Evolutionary conservation across 345 rosid species (phyloP).

Genomic region (Nasturtium officinale): DNA sequence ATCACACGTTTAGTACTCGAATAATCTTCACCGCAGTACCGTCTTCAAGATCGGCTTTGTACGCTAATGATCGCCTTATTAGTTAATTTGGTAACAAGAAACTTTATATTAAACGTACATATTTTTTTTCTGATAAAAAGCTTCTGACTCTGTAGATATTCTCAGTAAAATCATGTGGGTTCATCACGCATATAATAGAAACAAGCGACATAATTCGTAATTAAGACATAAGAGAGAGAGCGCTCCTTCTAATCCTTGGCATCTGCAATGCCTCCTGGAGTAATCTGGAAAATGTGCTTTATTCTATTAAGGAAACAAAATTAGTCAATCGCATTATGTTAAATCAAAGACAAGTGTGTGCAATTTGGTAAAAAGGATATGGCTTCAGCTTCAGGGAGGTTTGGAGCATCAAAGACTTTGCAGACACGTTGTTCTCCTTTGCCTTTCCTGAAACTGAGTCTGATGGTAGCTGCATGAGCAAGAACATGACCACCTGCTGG

Average conservation of each 20-base stretch:
- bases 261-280: conserved; percentile 85
- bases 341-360: conserved; percentile 1
- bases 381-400: conserved; percentile 89
- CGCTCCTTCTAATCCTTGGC: conserved; percentile 62
- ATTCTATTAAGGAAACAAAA: conserved; percentile 48
- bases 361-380: conserved; percentile 61
- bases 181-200: background rate
- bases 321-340: conserved; percentile 15
- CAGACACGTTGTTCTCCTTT: conserved; percentile 88
- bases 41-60: too few species aligned
- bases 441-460: conserved; percentile 92
- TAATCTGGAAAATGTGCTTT: conserved; percentile 69
- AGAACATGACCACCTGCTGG: conserved; percentile 94
- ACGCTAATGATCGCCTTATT: too few species aligned
- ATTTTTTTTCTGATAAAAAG: too few species aligned
- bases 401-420: conserved; percentile 95
- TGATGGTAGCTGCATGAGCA: conserved; percentile 81
- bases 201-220: conserved; percentile 8
- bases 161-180: conserved; percentile 6
- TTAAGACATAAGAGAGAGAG: background rate
- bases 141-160: too few species aligned
- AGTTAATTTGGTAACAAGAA: too few species aligned
- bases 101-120: too few species aligned
- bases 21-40: too few species aligned
- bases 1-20: too few species aligned